Percentiles rank a stretch among this genome's conserved stretches.
phyloP scores from a whole-genome alignment of 148 eudicot genomes.

The Persicaria maculosa region DNA sequence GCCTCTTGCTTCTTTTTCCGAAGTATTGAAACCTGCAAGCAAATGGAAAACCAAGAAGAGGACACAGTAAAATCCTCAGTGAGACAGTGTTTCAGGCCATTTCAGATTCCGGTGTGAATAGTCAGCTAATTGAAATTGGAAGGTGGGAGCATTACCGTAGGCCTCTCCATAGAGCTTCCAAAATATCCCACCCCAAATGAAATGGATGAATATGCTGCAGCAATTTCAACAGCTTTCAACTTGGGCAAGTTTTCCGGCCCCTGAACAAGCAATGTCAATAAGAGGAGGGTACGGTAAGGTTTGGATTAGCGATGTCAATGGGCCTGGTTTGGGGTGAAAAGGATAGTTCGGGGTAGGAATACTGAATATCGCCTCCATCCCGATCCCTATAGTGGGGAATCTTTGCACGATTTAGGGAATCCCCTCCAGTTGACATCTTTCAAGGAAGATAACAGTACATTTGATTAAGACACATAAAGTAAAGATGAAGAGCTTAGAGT shows the following conservation, averaged over 20 bases:
- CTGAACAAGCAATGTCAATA: slow-evolving; percentile 23
- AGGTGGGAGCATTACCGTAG: slow-evolving; percentile 55
- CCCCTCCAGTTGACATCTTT: neutral
- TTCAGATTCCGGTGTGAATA: neutral
- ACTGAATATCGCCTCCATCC: no score
- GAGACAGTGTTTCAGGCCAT: neutral
- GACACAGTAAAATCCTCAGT: neutral
- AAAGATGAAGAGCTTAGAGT: neutral
- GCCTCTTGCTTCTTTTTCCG: slow-evolving; percentile 51
- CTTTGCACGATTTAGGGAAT: neutral
- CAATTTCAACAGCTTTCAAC: slow-evolving; percentile 84
- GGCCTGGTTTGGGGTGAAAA: no score
- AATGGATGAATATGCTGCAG: slow-evolving; percentile 65
- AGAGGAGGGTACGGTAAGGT: neutral
- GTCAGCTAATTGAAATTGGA: neutral
- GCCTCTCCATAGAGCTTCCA: slow-evolving; percentile 76
- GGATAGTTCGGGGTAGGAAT: no score
- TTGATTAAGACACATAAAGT: neutral
- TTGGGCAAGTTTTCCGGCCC: slow-evolving; percentile 30
- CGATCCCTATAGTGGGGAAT: neutral
- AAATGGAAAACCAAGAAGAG: slow-evolving; percentile 3
- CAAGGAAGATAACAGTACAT: neutral
- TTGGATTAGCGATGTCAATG: neutral
- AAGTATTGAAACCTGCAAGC: slow-evolving; percentile 59
- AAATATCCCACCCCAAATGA: slow-evolving; percentile 92